Base-by-base conservation (phyloP, 805 yeast genomes). In the Saccharomycopsis capsularis region DNA sequence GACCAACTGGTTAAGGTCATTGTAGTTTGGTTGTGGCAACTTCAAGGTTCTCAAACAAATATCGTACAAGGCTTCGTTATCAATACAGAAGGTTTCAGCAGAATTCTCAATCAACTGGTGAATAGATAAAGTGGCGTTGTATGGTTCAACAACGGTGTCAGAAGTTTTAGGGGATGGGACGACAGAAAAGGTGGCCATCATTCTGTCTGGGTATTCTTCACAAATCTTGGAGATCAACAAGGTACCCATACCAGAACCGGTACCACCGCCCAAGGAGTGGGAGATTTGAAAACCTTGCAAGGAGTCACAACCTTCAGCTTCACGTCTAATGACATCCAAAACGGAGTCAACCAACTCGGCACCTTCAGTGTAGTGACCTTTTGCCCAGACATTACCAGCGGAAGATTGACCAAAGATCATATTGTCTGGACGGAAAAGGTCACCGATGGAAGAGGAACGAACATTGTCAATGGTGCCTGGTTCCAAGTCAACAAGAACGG, bases 191-290 rank as follows among this genome's bases (percentile, higher is more conserved):
- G 96, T 87, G 22, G 95, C 95, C 84, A 87, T 81, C 95, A 89
- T 89, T 73, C 96, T 80, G 68, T 89, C 96, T 45, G 95, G 91
- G 62, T 81, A 89, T 67, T 89, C 96, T 66, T 89, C 96, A 68
- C 90, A 80, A 62, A 89, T 84, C 64, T 82, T 83, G 52, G 89
- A 79, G 60, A 89, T 79, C 62, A 89, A 75, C 59, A 89, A 68
- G 40, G 96, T 89, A 65, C 96, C 96, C 88, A 89, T 81, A 68
- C 96, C 96, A 29, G 96, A 86, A 63, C 96, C 96, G 48, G 96
- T 89, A 73, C 96, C 96, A 69, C 96, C 89, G 62, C 89, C 89
- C 36, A 82, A 69, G 24, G 88, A 82, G 63, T 82, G 89, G 29
- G 88, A 73, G 63, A 89, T 82, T 70, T 89, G 96, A 79, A 89